Evolutionary conservation across 148 eudicot species (phyloP).

Genomic region (Dysphania ambrosioides): DNA sequence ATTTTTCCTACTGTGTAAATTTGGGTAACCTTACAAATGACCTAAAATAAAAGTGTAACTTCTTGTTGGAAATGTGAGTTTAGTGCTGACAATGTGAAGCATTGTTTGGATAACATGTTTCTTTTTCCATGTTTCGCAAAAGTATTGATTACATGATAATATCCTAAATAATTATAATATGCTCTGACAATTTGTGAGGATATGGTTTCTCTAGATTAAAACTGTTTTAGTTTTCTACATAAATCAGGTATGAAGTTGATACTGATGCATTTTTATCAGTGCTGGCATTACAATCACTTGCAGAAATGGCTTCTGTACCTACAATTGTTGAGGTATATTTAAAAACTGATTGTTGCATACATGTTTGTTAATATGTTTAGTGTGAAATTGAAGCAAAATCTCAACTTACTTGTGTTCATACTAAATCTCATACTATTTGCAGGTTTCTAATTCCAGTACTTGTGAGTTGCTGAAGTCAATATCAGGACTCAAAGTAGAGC

Average conservation of each 20-base stretch:
- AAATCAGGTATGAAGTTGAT: conserved; percentile 84
- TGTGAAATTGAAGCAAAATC: too few species aligned
- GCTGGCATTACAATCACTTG: conserved; percentile 88
- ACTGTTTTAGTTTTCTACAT: conserved; percentile 11
- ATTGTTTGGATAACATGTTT: too few species aligned
- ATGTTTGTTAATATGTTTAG: neutral
- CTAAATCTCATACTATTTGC: conserved; percentile 24
- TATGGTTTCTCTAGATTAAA: neutral
- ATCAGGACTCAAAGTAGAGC: conserved; percentile 82
- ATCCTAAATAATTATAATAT: neutral
- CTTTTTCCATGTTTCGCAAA: neutral
- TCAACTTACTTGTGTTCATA: conserved; percentile 1
- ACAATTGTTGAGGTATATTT: conserved; percentile 94
- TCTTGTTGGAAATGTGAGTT: neutral
- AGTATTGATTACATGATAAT: neutral
- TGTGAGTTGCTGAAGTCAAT: conserved; percentile 87
- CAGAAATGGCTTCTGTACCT: conserved; percentile 60
- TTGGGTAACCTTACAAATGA: neutral
- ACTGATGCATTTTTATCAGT: conserved; percentile 91
- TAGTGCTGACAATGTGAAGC: neutral
- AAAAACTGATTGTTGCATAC: neutral
- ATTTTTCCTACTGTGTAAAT: neutral
- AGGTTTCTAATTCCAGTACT: conserved; percentile 86
- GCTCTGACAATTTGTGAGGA: neutral
- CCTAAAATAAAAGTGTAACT: neutral